Evolutionary conservation across 345 rosid genomes (phyloP).

Genomic region (Salix suchowensis): DNA sequence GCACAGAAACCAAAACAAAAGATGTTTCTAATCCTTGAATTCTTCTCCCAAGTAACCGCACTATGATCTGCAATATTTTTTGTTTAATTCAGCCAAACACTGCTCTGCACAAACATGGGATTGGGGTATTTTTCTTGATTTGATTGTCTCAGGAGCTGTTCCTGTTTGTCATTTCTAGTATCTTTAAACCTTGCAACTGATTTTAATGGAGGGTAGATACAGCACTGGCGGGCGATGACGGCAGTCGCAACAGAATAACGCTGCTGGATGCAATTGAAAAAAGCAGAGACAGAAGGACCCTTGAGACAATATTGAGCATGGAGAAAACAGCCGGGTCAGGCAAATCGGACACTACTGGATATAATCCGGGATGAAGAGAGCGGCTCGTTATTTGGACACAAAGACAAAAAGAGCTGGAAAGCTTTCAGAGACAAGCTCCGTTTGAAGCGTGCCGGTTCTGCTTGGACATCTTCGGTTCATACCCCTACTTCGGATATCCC

Average conservation of each 20-base stretch:
- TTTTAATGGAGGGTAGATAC: constrained; percentile 10
- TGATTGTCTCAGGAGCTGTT: not conserved
- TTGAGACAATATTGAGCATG: not conserved
- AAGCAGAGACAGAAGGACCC: not conserved
- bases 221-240: not conserved
- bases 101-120: not conserved
- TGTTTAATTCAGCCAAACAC: no score
- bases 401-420: constrained; percentile 73
- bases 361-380: constrained; percentile 59
- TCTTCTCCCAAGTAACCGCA: not conserved
- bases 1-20: not conserved
- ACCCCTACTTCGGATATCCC: constrained; percentile 58
- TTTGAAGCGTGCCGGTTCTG: constrained; percentile 59
- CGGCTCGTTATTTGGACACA: constrained; percentile 25
- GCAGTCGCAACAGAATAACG: not conserved
- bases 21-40: constrained; percentile 9
- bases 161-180: not conserved
- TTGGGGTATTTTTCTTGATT: not conserved
- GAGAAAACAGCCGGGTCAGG: constrained; percentile 1
- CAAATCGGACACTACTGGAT: constrained; percentile 45
- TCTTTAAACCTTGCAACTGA: not conserved
- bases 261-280: constrained; percentile 11
- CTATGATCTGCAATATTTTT: no score
- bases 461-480: constrained; percentile 54
- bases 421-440: constrained; percentile 64